Percentiles rank a stretch among this genome's conserved stretches.
Evolutionary conservation across 345 rosid species (phyloP).

Genomic region (Aethionema arabicum): DNA sequence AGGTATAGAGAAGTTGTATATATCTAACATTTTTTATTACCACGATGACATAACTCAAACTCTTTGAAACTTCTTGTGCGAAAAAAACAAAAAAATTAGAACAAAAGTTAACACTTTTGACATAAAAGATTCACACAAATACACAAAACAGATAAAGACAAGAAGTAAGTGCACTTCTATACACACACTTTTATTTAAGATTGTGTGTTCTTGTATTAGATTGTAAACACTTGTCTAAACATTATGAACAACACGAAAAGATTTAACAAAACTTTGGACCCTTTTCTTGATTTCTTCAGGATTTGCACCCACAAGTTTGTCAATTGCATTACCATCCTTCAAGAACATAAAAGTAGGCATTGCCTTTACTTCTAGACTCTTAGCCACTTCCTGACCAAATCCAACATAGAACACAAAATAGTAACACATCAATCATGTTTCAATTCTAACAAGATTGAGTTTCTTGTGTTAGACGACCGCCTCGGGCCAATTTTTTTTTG

Average conservation of each 20-base stretch:
- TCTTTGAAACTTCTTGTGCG: too few relatives aligned
- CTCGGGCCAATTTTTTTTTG: too few relatives aligned
- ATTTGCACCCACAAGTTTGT: conserved; percentile 87
- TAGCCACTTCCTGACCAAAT: conserved; percentile 67
- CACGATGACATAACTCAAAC: too few relatives aligned
- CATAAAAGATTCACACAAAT: too few relatives aligned
- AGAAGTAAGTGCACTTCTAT: not conserved
- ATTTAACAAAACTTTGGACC: conserved; percentile 61
- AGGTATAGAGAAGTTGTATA: too few relatives aligned
- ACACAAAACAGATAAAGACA: not conserved
- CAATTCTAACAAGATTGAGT: too few relatives aligned
- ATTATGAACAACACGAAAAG: conserved; percentile 39
- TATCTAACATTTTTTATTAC: too few relatives aligned
- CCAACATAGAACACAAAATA: conserved; percentile 13
- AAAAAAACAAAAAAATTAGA: too few relatives aligned
- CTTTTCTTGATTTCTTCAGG: conserved; percentile 87
- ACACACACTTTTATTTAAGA: conserved; percentile 20
- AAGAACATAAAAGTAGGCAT: conserved; percentile 88
- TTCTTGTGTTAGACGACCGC: too few relatives aligned
- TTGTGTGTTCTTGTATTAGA: not conserved
- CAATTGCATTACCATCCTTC: conserved; percentile 57
- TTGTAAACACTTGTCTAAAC: conserved; percentile 7
- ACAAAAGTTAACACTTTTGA: too few relatives aligned
- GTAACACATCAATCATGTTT: not conserved
- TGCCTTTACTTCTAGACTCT: conserved; percentile 68